These are phyloP conservation scores for Penicillium sp. DNA, from an alignment of 2,329 filamentous ascomycete species.

Conservation along the genomic window DNA sequence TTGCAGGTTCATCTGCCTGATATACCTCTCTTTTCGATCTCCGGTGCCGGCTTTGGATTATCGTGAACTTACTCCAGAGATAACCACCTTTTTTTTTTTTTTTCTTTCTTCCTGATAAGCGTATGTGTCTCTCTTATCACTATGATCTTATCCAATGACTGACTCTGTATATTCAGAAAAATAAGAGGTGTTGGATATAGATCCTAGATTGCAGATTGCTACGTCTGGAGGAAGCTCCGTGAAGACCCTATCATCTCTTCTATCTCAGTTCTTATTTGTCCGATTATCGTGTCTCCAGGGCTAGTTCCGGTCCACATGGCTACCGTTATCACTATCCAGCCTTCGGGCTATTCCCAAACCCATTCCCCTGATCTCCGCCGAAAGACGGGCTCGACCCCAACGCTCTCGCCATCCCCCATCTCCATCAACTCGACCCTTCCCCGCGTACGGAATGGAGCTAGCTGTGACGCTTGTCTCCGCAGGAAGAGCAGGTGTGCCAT, in stretches of 20 bases:
- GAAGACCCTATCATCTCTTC: background rate
- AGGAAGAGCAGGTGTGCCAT: conserved; percentile 47
- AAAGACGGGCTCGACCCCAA: conserved; percentile 25
- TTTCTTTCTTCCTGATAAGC: background rate
- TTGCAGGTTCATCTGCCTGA: conserved; percentile 25
- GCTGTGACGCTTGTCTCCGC: conserved; percentile 46
- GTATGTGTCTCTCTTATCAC: conserved; percentile 23
- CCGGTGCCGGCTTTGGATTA: conserved; percentile 6
- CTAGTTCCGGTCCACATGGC: conserved; percentile 30
- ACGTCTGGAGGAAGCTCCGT: background rate
- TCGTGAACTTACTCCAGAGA: conserved; percentile 11
- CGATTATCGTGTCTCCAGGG: background rate
- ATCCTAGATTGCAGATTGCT: background rate
- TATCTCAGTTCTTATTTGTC: background rate
- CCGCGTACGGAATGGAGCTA: conserved; percentile 40
- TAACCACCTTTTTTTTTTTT: conserved; percentile 5
- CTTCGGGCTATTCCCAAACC: conserved; percentile 27
- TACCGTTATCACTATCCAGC: conserved; percentile 44
- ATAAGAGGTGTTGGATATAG: background rate
- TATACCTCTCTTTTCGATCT: background rate
- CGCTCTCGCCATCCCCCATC: conserved; percentile 27
- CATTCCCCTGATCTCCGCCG: conserved; percentile 30
- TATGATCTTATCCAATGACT: conserved; percentile 13
- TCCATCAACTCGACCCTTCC: conserved; percentile 26
- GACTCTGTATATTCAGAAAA: conserved; percentile 1